Evolutionary conservation across 495 filamentous ascomycete genomes (phyloP).

Genomic region (Entonaema liquescens): DNA sequence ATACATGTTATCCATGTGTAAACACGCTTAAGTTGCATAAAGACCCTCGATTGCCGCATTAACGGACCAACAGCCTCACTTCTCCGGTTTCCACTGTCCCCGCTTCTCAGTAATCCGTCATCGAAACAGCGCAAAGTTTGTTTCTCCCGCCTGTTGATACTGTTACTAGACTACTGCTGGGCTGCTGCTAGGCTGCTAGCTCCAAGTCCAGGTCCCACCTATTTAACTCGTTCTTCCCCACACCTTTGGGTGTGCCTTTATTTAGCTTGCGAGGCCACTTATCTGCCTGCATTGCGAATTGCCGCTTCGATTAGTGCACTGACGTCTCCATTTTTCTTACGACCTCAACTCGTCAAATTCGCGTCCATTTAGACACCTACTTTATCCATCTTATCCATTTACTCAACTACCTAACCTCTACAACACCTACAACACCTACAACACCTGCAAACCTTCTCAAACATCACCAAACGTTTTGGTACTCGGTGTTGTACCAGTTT

Average conservation of each 20-base stretch:
- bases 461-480: not conserved
- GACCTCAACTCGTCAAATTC: slow-evolving; percentile 7
- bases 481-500: not conserved
- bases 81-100: not conserved
- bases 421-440: not conserved
- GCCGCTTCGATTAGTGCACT: slow-evolving; percentile 32
- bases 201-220: slow-evolving; percentile 4
- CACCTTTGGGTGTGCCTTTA: slow-evolving; percentile 13
- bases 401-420: not conserved
- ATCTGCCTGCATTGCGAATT: slow-evolving; percentile 40
- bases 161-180: slow-evolving; percentile 18
- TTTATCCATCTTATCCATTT: not conserved
- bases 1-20: not conserved
- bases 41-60: not conserved
- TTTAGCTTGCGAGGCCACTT: slow-evolving; percentile 34
- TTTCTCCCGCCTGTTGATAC: not conserved
- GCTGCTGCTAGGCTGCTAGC: slow-evolving; percentile 21
- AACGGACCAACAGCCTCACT: slow-evolving; percentile 18
- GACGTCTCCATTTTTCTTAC: not conserved
- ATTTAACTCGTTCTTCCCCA: slow-evolving; percentile 21
- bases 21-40: not conserved
- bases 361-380: not conserved
- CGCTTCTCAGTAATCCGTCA: slow-evolving; percentile 21
- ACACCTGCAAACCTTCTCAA: not conserved
- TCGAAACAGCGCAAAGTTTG: not conserved